Evolutionary conservation across 148 eudicot species (phyloP), one percentile per base, ranked within the genome.

Genomic region (Vaccinium darrowii): DNA sequence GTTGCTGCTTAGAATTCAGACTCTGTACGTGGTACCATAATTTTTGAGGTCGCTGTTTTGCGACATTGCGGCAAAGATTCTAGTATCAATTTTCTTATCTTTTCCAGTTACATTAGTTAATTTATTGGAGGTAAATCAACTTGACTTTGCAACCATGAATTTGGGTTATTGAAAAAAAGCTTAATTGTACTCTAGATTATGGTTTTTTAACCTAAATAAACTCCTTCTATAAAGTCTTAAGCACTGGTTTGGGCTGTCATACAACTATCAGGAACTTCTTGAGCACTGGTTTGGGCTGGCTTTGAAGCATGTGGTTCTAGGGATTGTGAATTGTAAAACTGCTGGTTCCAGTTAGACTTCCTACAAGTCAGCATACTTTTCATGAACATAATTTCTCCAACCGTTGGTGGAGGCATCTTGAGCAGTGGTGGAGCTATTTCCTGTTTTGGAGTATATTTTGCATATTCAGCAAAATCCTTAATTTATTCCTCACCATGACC

Each of bases 1-100:
- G 87, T 88, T 43, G 86, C 92, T 84, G 87, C 90, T n/a, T 92
- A 90, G 87, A 14, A 54, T 50, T 79, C 58, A 43, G 73, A 78
- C 5, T 43, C 54, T 86, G 79, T 30, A 30, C 54, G 36, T 58
- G 79, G 56, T 80, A 63, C 36, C 25, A 14, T 12, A 67, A 30
- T 71, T 82, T 71, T 57, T 33, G 63, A 27, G 63, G 78, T 52
- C 71, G 65, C 18, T 51, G 63, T 72, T 71, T 63, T 67, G 36
- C 16, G 78, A 8, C 23, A 83, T 73, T 54, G 73, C 50, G 53
- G 52, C 27, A 36, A 33, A 54, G 56, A 23, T 49, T 83, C 53
- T 73, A 14, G 27, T 54, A 47, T 12, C 21, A 19, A 33, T 18
- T 33, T 27, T 51, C 12, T 30, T 11, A 8, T 71, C 78, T 52